Evolutionary conservation across 2,329 filamentous ascomycete genomes (phyloP), one percentile per base, ranked within the genome.

Genomic region (Penicillium sclerotiorum): DNA sequence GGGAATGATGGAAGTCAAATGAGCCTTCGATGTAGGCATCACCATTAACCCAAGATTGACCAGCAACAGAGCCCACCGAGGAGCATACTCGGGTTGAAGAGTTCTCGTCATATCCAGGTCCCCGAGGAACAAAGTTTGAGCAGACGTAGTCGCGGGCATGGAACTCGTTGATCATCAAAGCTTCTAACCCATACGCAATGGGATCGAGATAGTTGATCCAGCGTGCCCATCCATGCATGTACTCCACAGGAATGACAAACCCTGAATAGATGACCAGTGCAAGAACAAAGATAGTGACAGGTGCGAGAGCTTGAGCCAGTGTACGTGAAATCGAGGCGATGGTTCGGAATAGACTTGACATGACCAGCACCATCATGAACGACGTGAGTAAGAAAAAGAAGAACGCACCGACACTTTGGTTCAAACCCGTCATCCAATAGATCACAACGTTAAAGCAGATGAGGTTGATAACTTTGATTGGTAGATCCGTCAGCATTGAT

Each of bases 121-220:
- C 90, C 2, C 76, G 81, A 0, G 90, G 90, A 18, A 95, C 78
- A 4, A 95, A 73, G 0, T 83, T 88, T 35, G 81, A 82, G 62
- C 91, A 96, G 0, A 80, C 84, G 65, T 95, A 75, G 23, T 85
- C 78, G 32, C 88, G 77, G 8, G 81, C 73, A 27, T 80, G 78
- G 62, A 96, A 95, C 65, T 96, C 91, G 62, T 95, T 96, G 61
- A 89, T 83, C 88, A 95, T 93, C 71, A 96, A 70, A 1, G 84
- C 77, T 11, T 86, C 81, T 64, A 96, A 95, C 0, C 84, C 82
- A 2, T 94, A 78, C 38, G 88, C 89, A 0, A 92, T 74, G 0
- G 85, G 79, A 52, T 91, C 90, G 68, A 91, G 75, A 76, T 86
- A 93, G 72, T 85, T 89, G 52, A 93, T 85, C 89, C 89, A 94